Base-by-base conservation (phyloP, 768 basidiomycete genomes). In the Amanita brunnescens region DNA sequence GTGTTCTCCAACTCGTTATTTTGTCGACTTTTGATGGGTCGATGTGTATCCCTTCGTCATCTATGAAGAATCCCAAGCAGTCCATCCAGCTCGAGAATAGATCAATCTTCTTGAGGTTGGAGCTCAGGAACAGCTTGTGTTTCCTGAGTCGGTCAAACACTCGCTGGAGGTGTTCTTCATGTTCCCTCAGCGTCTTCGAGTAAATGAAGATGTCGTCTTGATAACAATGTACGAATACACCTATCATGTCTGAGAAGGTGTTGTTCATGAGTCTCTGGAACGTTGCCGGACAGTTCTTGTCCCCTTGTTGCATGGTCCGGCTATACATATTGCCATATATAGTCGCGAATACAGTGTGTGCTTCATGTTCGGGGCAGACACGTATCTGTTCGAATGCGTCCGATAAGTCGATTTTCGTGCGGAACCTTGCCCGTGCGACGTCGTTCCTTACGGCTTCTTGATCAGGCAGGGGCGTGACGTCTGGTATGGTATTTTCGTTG, bases 401-500 rank as follows among this genome's bases (percentile, higher is more conserved):
- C 3, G 41, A 43, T n/a, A 43, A 21, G 5, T 43, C 24, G 2
- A 43, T 43, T n/a, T 42, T 43, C 2, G 41, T 43, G 3, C 41
- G 10, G 10, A 43, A 43, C 7, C 24, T 2, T 5, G 41, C 41
- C 23, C 21, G 21, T 5, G 24, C 41, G 6, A 43, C 9, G 13
- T 43, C 24, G 13, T 24, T 23, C 6, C 41, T 23, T 4, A 43
- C 21, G 2, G n/a, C 23, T 26, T 43, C 41, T 43, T 43, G 41
- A 5, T 43, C 41, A 10, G 41, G 41, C 21, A 43, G 9, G 1
- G n/a, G 73, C 0, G 71, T 71, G 0, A 70, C 60, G 44, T 70
- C 68, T 46, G 70, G 65, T 0, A 66, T 16, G 0, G 69, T 77
- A 52, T 77, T 75, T 1, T 68, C 62, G 51, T 75, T 76, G 0